Evolutionary conservation across 805 yeast species (phyloP).

Genomic region (Nakazawaea ernobii): DNA sequence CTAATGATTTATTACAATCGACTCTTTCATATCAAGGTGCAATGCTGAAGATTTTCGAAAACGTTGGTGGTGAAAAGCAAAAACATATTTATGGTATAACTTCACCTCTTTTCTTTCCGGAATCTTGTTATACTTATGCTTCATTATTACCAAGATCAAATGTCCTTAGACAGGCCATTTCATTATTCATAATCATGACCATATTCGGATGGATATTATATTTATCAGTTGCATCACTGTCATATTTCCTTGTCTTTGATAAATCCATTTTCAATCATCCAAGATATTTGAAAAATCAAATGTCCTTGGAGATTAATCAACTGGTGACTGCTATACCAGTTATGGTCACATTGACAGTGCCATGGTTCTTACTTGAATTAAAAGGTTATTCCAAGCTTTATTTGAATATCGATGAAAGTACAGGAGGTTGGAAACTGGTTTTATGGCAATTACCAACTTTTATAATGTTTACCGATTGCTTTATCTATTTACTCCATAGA

Average conservation of each 20-base stretch:
- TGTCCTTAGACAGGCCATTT: slow-evolving; percentile 60
- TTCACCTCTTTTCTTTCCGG: slow-evolving; percentile 52
- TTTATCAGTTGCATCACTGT: slow-evolving; percentile 65
- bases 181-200: slow-evolving; percentile 64
- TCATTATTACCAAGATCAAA: slow-evolving; percentile 72
- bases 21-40: slow-evolving; percentile 8
- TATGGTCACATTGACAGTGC: slow-evolving; percentile 83
- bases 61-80: neutral
- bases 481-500: slow-evolving; percentile 88
- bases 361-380: slow-evolving; percentile 83
- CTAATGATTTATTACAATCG: neutral
- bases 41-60: slow-evolving; percentile 12
- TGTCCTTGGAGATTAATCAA: slow-evolving; percentile 73
- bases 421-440: slow-evolving; percentile 66
- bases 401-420: slow-evolving; percentile 52
- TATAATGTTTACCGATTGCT: slow-evolving; percentile 89
- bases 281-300: slow-evolving; percentile 89
- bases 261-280: slow-evolving; percentile 92
- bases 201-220: slow-evolving; percentile 87
- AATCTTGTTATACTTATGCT: slow-evolving; percentile 50
- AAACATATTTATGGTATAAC: slow-evolving; percentile 29
- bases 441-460: slow-evolving; percentile 68
- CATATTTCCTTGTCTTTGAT: slow-evolving; percentile 78
- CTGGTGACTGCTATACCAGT: slow-evolving; percentile 80
- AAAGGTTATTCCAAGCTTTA: slow-evolving; percentile 81